Percentiles rank a stretch among this genome's conserved stretches.
These are phyloP conservation scores for Pyrenula aspistea DNA, from an alignment of 495 filamentous ascomycete genomes.

Conservation along the genomic window DNA sequence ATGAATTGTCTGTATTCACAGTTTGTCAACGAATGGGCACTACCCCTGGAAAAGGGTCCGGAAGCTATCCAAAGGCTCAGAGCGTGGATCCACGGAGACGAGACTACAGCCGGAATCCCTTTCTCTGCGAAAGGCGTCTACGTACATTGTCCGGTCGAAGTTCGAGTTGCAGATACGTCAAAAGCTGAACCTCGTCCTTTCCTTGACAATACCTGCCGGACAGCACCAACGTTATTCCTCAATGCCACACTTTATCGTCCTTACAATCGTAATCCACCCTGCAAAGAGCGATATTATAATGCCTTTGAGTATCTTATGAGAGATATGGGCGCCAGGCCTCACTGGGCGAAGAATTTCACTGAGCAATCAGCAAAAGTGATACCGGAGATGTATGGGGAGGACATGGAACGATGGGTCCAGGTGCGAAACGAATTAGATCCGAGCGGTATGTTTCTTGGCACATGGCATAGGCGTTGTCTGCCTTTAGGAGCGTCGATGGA, in stretches of 20 bases:
- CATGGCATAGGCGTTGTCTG: conserved; percentile 74
- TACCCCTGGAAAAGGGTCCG: conserved; percentile 79
- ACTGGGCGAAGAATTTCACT: conserved; percentile 95
- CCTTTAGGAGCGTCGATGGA: conserved; percentile 23
- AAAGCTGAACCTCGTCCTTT: conserved; percentile 50
- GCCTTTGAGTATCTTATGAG: conserved; percentile 96
- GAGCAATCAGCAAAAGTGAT: conserved; percentile 40
- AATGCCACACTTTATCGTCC: conserved; percentile 94
- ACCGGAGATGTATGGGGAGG: conserved; percentile 34
- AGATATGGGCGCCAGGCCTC: conserved; percentile 76
- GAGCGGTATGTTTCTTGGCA: conserved; percentile 81
- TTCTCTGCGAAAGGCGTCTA: conserved; percentile 67
- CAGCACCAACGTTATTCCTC: conserved; percentile 78
- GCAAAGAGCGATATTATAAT: conserved; percentile 69
- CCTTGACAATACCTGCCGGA: conserved; percentile 57
- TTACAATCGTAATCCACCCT: conserved; percentile 71
- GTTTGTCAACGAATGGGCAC: conserved; percentile 95
- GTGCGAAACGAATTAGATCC: conserved; percentile 69
- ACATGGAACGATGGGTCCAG: conserved; percentile 51
- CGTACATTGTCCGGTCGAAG: conserved; percentile 89
- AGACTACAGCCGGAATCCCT: conserved; percentile 52
- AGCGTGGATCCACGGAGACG: conserved; percentile 67
- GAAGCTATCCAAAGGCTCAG: conserved; percentile 75
- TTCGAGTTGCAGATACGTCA: conserved; percentile 70
- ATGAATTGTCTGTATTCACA: conserved; percentile 97